Evolutionary conservation across 164 flowering plant species (phyloP).

Genomic region (Vitis amurensis): DNA sequence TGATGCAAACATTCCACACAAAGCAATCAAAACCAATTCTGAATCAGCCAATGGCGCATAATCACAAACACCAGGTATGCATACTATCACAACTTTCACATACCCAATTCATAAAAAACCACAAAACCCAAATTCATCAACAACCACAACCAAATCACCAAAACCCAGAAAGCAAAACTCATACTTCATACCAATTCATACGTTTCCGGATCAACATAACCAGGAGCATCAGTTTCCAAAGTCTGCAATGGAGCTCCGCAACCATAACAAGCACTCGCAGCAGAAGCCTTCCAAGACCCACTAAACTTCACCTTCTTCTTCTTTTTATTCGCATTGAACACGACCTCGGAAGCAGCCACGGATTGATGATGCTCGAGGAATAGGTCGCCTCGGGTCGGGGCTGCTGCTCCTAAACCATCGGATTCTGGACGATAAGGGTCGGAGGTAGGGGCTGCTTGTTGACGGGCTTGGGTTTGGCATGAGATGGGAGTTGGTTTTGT

Average conservation of each 20-base stretch:
- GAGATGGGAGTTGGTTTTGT: slow-evolving; percentile 23
- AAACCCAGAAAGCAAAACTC: background rate
- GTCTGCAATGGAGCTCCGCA: slow-evolving; percentile 97
- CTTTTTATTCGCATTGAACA: slow-evolving; percentile 35
- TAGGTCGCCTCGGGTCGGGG: slow-evolving; percentile 72
- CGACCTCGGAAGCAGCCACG: slow-evolving; percentile 42
- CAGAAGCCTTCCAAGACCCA: slow-evolving; percentile 25
- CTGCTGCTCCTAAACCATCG: slow-evolving; percentile 72
- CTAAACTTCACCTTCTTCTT: slow-evolving; percentile 30
- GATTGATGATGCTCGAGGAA: slow-evolving; percentile 63
- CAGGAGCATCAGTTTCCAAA: slow-evolving; percentile 75
- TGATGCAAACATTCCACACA: background rate
- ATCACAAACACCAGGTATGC: too few species aligned
- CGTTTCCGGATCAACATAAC: slow-evolving; percentile 69
- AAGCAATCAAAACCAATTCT: background rate
- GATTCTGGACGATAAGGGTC: slow-evolving; percentile 28
- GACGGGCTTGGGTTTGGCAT: slow-evolving; percentile 27
- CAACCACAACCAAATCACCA: background rate
- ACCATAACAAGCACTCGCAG: slow-evolving; percentile 69
- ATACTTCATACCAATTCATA: slow-evolving; percentile 64
- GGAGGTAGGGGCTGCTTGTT: slow-evolving; percentile 7
- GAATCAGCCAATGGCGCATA: background rate
- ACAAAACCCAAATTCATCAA: slow-evolving; percentile 10
- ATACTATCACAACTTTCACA: too few species aligned
- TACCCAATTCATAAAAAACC: background rate